These are phyloP conservation scores for Curvularia lunata DNA, from an alignment of 2,329 filamentous ascomycete species.

Conservation along the genomic window DNA sequence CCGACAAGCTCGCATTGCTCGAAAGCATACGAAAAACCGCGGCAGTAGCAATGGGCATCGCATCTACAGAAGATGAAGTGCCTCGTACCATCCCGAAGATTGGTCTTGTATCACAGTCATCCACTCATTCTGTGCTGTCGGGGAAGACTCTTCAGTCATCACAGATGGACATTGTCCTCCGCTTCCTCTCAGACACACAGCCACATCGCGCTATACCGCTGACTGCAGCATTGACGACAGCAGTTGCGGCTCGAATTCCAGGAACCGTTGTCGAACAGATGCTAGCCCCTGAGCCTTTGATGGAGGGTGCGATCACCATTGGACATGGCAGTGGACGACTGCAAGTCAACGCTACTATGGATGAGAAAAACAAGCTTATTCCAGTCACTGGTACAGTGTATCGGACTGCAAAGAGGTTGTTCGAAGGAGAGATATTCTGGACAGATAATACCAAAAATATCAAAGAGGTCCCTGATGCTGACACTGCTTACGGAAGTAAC, in stretches of 20 bases:
- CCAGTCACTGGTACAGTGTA: constrained; percentile 43
- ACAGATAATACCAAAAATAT: constrained; percentile 14
- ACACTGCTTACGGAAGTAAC: constrained; percentile 10
- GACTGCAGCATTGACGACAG: constrained; percentile 53
- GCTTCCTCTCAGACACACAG: constrained; percentile 54
- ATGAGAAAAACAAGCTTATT: constrained; percentile 28
- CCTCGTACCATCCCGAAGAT: constrained; percentile 69
- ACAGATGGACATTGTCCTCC: constrained; percentile 50
- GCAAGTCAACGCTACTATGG: constrained; percentile 46
- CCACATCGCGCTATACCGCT: constrained; percentile 54
- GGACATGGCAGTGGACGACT: constrained; percentile 49
- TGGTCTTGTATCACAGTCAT: constrained; percentile 58
- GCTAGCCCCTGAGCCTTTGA: constrained; percentile 33
- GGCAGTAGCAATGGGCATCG: constrained; percentile 67
- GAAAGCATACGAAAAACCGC: constrained; percentile 65
- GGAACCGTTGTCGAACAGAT: constrained; percentile 47
- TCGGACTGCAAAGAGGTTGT: constrained; percentile 47
- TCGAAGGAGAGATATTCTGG: constrained; percentile 45
- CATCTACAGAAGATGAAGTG: constrained; percentile 52
- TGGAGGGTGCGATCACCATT: constrained; percentile 45
- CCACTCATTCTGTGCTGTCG: constrained; percentile 49
- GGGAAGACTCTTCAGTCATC: constrained; percentile 44
- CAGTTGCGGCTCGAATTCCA: constrained; percentile 48
- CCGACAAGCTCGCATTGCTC: constrained; percentile 57
- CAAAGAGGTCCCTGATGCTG: background rate